A percentile compares a stretch with the other conserved stretches of the same genome.
phyloP scores from a whole-genome alignment of 2,329 filamentous ascomycete genomes.

The Didymella pinodella region DNA sequence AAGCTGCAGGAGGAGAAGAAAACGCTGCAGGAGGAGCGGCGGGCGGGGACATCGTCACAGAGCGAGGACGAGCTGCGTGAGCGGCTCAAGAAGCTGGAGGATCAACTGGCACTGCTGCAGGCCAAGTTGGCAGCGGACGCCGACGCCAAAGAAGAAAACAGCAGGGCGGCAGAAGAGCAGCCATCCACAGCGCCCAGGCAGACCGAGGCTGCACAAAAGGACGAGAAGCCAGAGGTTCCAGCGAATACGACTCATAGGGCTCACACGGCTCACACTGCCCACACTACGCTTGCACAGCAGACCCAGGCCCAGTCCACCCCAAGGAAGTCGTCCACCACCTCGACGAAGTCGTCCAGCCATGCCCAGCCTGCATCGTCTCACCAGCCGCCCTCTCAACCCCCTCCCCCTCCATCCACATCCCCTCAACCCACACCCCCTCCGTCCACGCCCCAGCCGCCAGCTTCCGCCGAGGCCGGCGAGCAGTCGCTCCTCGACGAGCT shows the following conservation, averaged over 20 bases:
- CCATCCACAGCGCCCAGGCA: neutral
- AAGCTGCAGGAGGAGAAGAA: neutral
- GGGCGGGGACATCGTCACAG: neutral
- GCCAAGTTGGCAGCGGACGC: neutral
- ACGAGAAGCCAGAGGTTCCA: neutral
- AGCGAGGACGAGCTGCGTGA: slow-evolving; percentile 7
- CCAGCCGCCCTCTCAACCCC: neutral
- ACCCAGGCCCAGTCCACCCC: too few relatives aligned
- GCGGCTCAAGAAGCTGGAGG: slow-evolving; percentile 3
- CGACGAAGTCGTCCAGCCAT: neutral
- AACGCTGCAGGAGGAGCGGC: neutral
- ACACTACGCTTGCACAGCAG: too few relatives aligned
- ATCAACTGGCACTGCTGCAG: slow-evolving; percentile 9
- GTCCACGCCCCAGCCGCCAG: neutral
- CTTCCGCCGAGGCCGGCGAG: slow-evolving; percentile 26
- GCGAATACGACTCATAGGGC: neutral
- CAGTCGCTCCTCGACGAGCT: slow-evolving; percentile 59
- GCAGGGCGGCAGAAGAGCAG: neutral
- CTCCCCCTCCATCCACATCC: neutral
- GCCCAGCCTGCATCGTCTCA: too few relatives aligned
- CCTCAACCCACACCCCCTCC: too few relatives aligned
- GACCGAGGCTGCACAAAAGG: neutral
- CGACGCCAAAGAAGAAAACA: neutral
- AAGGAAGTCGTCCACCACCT: neutral
- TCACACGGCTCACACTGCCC: too few relatives aligned